Conservation (phyloP, 345 rosid genomes). For the Arabidopsis suecica region DNA sequence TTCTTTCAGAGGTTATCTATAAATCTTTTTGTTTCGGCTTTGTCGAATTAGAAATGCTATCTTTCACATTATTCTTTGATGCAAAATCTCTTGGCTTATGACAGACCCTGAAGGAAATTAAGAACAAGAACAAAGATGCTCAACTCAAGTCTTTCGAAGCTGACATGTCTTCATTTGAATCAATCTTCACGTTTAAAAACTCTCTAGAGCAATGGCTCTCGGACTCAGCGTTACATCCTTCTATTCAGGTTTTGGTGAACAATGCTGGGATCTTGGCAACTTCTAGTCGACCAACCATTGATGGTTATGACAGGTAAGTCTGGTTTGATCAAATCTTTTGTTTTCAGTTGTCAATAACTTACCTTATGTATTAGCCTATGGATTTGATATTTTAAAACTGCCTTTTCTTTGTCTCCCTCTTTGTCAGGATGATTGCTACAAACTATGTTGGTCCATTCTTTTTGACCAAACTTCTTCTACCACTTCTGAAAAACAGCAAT, state of each 20-base stretch:
- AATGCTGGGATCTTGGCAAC: slow-evolving; percentile 94
- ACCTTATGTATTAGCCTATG: background rate
- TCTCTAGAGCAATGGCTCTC: slow-evolving; percentile 77
- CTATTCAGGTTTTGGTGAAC: slow-evolving; percentile 85
- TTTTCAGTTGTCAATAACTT: background rate
- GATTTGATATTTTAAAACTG: background rate
- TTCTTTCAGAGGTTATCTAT: slow-evolving; percentile 55
- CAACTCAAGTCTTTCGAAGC: slow-evolving; percentile 65
- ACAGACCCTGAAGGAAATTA: slow-evolving; percentile 64
- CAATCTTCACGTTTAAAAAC: slow-evolving; percentile 63
- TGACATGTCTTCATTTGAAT: slow-evolving; percentile 67
- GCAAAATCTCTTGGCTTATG: slow-evolving; percentile 22
- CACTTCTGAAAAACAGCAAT: slow-evolving; percentile 73
- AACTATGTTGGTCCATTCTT: slow-evolving; percentile 78
- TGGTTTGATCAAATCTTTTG: background rate
- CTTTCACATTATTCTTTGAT: background rate
- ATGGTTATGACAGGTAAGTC: slow-evolving; percentile 77
- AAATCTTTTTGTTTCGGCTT: background rate
- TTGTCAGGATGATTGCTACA: slow-evolving; percentile 78
- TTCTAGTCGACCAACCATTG: slow-evolving; percentile 55
- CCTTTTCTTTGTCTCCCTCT: background rate
- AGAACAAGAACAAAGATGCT: slow-evolving; percentile 54
- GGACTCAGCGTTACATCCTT: slow-evolving; percentile 68
- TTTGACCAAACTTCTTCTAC: slow-evolving; percentile 72
- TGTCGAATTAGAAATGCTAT: background rate